Evolutionary conservation across 768 basidiomycete species (phyloP).

Genomic region (Russula sp.): DNA sequence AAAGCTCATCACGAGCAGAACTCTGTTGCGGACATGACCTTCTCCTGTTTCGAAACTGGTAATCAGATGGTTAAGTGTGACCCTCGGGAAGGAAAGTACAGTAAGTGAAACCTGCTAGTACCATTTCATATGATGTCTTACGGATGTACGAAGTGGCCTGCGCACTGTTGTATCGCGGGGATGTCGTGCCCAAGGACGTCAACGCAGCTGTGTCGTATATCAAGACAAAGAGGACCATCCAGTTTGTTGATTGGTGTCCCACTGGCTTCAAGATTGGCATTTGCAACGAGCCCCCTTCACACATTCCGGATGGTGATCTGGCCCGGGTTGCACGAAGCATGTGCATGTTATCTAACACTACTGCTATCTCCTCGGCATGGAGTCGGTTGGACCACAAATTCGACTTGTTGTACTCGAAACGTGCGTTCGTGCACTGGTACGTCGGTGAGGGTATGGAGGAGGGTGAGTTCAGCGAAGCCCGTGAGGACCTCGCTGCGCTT

Average conservation of each 20-base stretch:
- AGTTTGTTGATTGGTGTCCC: constrained; percentile 74
- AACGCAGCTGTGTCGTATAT: constrained; percentile 66
- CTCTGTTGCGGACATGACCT: constrained; percentile 63
- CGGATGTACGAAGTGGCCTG: constrained; percentile 43
- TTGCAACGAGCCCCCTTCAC: constrained; percentile 71
- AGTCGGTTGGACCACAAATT: constrained; percentile 74
- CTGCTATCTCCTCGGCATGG: constrained; percentile 68
- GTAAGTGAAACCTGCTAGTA: constrained; percentile 27
- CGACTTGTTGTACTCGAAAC: constrained; percentile 66
- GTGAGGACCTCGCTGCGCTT: constrained; percentile 99
- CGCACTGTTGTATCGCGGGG: constrained; percentile 65
- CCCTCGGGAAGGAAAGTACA: constrained; percentile 75
- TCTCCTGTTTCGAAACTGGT: constrained; percentile 68
- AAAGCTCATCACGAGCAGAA: constrained; percentile 66
- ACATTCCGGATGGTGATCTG: constrained; percentile 68
- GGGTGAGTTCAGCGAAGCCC: constrained; percentile 98
- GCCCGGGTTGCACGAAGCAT: constrained; percentile 69
- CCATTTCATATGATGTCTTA: background rate
- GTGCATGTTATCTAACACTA: constrained; percentile 76
- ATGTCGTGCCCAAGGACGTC: constrained; percentile 73
- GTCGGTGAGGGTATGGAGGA: constrained; percentile 78
- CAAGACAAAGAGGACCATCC: constrained; percentile 74
- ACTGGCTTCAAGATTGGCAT: constrained; percentile 77
- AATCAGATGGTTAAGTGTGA: constrained; percentile 81
- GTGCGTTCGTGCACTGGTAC: constrained; percentile 52